Evolutionary conservation across 2,329 filamentous ascomycete genomes (phyloP).

Genomic region (Fusarium chaquense): DNA sequence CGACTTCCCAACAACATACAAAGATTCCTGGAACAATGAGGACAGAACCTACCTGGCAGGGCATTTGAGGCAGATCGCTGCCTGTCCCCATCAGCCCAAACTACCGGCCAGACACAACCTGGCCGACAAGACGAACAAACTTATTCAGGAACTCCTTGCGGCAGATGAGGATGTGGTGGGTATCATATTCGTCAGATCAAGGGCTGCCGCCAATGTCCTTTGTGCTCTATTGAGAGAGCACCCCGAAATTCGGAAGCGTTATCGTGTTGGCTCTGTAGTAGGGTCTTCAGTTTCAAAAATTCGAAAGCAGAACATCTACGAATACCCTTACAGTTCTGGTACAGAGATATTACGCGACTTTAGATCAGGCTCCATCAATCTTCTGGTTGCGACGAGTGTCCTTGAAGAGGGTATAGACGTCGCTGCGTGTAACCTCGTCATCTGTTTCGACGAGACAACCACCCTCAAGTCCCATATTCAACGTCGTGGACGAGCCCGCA

Average conservation of each 20-base stretch:
- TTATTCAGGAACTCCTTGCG: slow-evolving; percentile 65
- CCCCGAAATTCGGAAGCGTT: slow-evolving; percentile 60
- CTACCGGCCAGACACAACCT: slow-evolving; percentile 50
- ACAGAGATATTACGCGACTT: slow-evolving; percentile 60
- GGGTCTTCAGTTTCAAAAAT: slow-evolving; percentile 58
- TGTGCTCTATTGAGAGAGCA: slow-evolving; percentile 67
- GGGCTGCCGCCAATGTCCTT: slow-evolving; percentile 71
- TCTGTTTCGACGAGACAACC: slow-evolving; percentile 65
- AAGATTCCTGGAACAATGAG: slow-evolving; percentile 59
- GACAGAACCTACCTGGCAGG: slow-evolving; percentile 69
- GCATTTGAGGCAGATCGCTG: slow-evolving; percentile 56
- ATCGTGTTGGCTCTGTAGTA: slow-evolving; percentile 66
- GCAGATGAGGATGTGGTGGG: slow-evolving; percentile 61
- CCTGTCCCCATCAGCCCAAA: slow-evolving; percentile 13
- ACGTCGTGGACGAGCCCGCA: slow-evolving; percentile 65
- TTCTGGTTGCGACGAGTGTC: slow-evolving; percentile 73
- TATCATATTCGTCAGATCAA: slow-evolving; percentile 76
- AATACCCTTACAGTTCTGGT: slow-evolving; percentile 51
- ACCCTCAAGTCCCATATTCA: slow-evolving; percentile 71
- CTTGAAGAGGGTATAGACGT: slow-evolving; percentile 77
- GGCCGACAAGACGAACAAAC: slow-evolving; percentile 67
- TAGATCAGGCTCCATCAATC: slow-evolving; percentile 64
- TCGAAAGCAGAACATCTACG: slow-evolving; percentile 57
- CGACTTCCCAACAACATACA: slow-evolving; percentile 38
- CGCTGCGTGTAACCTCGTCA: slow-evolving; percentile 71